Evolutionary conservation across 805 yeast species (phyloP).

Genomic region (Suhomyces xylopsoci): DNA sequence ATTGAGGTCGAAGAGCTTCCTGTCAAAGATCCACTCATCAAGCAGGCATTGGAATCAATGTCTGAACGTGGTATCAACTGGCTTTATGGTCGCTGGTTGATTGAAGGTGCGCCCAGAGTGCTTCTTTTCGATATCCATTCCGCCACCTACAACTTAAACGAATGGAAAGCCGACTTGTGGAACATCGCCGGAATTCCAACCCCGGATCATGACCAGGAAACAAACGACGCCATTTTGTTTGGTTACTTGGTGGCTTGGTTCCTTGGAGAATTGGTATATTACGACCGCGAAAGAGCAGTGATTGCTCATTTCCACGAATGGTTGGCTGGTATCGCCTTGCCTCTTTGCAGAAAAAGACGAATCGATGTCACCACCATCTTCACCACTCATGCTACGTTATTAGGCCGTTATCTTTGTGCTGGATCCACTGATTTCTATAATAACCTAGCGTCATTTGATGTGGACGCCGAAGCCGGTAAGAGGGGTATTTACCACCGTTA

Average conservation of each 20-base stretch:
- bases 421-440: constrained; percentile 96
- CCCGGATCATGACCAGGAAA: constrained; percentile 83
- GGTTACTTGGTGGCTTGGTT: constrained; percentile 98
- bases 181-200: constrained; percentile 87
- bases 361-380: constrained; percentile 93
- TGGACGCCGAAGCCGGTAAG: constrained; percentile 96
- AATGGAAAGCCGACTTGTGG: constrained; percentile 96
- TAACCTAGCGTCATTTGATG: constrained; percentile 84
- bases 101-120: constrained; percentile 96
- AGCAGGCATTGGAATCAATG: constrained; percentile 74
- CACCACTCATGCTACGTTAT: constrained; percentile 94
- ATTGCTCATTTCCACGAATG: constrained; percentile 96
- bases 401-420: constrained; percentile 94
- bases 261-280: constrained; percentile 85
- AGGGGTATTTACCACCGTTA: constrained; percentile 96
- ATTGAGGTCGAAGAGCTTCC: constrained; percentile 79
- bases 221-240: constrained; percentile 86
- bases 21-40: constrained; percentile 52
- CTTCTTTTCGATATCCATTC: constrained; percentile 81
- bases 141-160: constrained; percentile 66
- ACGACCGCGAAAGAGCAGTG: constrained; percentile 83
- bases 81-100: constrained; percentile 93
- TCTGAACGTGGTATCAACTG: constrained; percentile 73
- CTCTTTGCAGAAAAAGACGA: constrained; percentile 85
- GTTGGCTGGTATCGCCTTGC: constrained; percentile 96